phyloP scores from a whole-genome alignment of 768 basidiomycete genomes.

The Termitomyces sp. region DNA sequence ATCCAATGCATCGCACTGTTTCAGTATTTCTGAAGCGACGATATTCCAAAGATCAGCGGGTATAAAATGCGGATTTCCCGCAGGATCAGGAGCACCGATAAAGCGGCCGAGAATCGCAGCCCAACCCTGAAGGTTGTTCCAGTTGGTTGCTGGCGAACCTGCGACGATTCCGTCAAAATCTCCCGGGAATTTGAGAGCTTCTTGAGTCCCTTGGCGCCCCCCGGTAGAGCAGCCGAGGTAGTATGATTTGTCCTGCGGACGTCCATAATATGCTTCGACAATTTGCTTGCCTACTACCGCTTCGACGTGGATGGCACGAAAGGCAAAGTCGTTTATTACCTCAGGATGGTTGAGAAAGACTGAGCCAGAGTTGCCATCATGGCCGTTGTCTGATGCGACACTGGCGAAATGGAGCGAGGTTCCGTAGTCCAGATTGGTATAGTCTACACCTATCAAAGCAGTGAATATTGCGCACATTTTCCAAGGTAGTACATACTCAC shows the following conservation, averaged over 20 bases:
- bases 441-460: neutral
- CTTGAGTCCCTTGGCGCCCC: neutral
- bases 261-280: neutral
- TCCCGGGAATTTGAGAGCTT: neutral
- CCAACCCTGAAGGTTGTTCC: neutral
- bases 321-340: neutral
- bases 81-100: neutral
- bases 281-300: neutral
- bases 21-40: neutral
- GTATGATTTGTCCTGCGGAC: neutral
- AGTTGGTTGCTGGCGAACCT: neutral
- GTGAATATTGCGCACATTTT: neutral
- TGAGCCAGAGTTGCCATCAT: neutral
- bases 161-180: neutral
- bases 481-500: neutral
- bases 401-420: neutral
- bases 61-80: neutral
- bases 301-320: neutral
- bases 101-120: neutral
- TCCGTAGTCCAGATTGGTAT: neutral
- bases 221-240: neutral
- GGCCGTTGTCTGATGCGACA: neutral
- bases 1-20: neutral
- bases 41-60: neutral
- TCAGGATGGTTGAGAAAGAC: neutral